phyloP scores from a whole-genome alignment of 331 rosid species.

The Ulmus americana region DNA sequence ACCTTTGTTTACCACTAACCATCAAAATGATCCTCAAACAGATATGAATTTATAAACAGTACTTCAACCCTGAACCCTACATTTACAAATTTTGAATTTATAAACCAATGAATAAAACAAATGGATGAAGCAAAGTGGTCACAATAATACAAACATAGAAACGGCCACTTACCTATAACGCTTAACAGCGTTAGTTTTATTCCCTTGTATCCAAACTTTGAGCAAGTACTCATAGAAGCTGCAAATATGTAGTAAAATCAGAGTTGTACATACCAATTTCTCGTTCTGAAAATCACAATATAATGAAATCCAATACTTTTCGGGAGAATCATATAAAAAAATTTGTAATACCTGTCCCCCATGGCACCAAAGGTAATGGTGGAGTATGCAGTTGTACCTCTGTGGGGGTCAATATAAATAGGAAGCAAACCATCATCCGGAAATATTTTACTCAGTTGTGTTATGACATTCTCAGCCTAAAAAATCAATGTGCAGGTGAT shows the following conservation, averaged over 20 bases:
- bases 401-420: conserved; percentile 66
- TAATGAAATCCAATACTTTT: not conserved
- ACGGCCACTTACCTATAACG: conserved; percentile 63
- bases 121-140: not conserved
- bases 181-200: conserved; percentile 69
- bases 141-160: not conserved
- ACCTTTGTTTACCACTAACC: too few relatives aligned
- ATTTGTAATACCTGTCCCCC: conserved; percentile 83
- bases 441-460: conserved; percentile 59
- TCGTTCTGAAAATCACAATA: not conserved
- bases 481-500: conserved; percentile 22
- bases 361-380: conserved; percentile 92
- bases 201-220: conserved; percentile 96
- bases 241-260: conserved; percentile 32
- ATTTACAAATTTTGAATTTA: not conserved
- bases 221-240: conserved; percentile 97
- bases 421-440: conserved; percentile 97
- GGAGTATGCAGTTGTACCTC: conserved; percentile 53
- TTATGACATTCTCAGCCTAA: conserved; percentile 84
- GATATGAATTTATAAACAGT: too few relatives aligned
- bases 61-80: too few relatives aligned
- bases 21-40: too few relatives aligned
- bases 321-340: not conserved
- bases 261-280: conserved; percentile 11
- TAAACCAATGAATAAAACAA: not conserved